These are phyloP conservation scores for Naganishia onofrii DNA, from an alignment of 768 basidiomycete species.

Conservation along the genomic window DNA sequence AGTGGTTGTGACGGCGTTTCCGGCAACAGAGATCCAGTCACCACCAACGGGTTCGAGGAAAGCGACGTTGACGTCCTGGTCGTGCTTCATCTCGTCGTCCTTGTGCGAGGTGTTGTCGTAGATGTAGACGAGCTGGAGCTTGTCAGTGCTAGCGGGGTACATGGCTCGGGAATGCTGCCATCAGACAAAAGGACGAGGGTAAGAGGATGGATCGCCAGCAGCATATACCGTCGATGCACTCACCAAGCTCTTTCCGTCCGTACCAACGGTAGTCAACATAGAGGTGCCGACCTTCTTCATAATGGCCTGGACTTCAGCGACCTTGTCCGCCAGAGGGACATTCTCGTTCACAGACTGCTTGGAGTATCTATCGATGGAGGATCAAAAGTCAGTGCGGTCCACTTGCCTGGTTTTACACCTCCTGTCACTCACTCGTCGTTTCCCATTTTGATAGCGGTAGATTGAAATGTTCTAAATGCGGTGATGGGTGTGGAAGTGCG, in stretches of 20 bases:
- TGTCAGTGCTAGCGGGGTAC: conserved; percentile 28
- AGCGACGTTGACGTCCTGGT: conserved; percentile 74
- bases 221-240: background rate
- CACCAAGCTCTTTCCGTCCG: conserved; percentile 30
- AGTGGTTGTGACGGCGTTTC: conserved; percentile 64
- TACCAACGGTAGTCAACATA: conserved; percentile 34
- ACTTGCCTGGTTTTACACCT: background rate
- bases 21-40: conserved; percentile 76
- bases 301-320: conserved; percentile 33
- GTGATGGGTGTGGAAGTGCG: conserved; percentile 22
- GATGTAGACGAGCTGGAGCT: conserved; percentile 47
- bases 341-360: conserved; percentile 29
- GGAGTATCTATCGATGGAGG: conserved; percentile 18
- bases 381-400: background rate
- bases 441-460: conserved; percentile 43
- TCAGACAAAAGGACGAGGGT: too few relatives aligned
- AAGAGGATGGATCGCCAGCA: too few relatives aligned
- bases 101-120: conserved; percentile 67
- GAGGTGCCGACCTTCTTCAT: conserved; percentile 33
- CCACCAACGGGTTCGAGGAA: conserved; percentile 70
- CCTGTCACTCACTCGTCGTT: conserved; percentile 67
- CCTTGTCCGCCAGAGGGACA: conserved; percentile 27
- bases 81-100: conserved; percentile 67
- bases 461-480: conserved; percentile 28
- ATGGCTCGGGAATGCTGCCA: conserved; percentile 33